phyloP scores from a whole-genome alignment of 169 alveolate species.

The Plasmodium gonderi region DNA sequence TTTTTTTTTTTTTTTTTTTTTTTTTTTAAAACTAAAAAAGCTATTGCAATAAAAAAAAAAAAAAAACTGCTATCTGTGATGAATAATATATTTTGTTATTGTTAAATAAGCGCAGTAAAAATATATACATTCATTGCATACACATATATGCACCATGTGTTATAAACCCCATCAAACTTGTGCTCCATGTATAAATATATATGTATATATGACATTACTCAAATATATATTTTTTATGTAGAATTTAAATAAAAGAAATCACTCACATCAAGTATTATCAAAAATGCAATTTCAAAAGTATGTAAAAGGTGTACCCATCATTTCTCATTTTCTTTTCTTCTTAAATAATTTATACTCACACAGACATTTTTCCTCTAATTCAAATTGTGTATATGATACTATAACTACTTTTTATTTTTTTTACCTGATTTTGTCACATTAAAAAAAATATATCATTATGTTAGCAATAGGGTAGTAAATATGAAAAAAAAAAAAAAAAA shows the following conservation, averaged over 20 bases:
- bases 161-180: background rate
- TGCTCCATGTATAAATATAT: background rate
- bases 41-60: too few species aligned
- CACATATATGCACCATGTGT: background rate
- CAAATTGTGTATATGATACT: background rate
- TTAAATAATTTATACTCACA: background rate
- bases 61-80: background rate
- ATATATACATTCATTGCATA: background rate
- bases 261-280: background rate
- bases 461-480: background rate
- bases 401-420: background rate
- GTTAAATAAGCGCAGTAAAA: background rate
- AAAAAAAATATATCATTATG: background rate
- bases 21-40: too few species aligned
- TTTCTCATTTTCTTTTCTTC: background rate
- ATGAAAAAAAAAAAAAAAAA: background rate
- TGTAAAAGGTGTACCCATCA: background rate
- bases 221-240: background rate
- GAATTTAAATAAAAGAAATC: background rate
- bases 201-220: background rate
- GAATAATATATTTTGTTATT: too few species aligned
- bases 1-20: too few species aligned
- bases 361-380: background rate
- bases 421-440: background rate
- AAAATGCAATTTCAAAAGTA: background rate